Conservation (phyloP, 2,329 filamentous ascomycete species). For the Calonectria pseudoturangicola region DNA sequence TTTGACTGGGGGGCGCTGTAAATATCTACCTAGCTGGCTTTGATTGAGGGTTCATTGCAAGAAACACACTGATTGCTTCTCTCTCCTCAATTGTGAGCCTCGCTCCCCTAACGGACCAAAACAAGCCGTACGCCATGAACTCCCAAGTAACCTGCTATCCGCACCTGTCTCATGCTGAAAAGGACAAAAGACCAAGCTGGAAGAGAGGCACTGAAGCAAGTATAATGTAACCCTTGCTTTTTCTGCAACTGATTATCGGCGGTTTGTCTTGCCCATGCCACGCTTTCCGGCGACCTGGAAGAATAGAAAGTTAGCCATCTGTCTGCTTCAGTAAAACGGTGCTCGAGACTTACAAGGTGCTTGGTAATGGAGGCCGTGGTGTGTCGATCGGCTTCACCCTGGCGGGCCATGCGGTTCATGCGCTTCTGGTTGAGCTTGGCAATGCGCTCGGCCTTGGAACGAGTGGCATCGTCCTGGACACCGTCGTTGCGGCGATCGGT, state of each 20-base stretch:
- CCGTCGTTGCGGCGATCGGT: constrained; percentile 85
- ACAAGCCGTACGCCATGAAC: constrained; percentile 55
- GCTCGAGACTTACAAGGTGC: constrained; percentile 83
- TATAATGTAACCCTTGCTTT: constrained; percentile 49
- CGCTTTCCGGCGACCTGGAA: constrained; percentile 89
- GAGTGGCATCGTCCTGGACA: constrained; percentile 79
- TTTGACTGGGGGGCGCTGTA: constrained; percentile 38
- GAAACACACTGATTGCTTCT: constrained; percentile 39
- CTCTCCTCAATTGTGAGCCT: constrained; percentile 23
- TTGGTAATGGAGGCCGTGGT: constrained; percentile 87
- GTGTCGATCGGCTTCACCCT: constrained; percentile 97
- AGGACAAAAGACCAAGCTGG: constrained; percentile 49
- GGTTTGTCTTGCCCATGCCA: constrained; percentile 90
- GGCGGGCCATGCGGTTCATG: constrained; percentile 98
- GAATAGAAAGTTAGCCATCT: constrained; percentile 38
- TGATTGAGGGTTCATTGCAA: constrained; percentile 43
- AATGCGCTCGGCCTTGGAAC: constrained; percentile 88
- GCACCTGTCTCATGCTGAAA: constrained; percentile 45
- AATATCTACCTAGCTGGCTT: constrained; percentile 52
- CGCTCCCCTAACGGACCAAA: constrained; percentile 42
- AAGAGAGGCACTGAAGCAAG: constrained; percentile 45
- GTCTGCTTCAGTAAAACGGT: not conserved
- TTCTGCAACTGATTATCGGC: constrained; percentile 69
- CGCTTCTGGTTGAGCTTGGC: constrained; percentile 95
- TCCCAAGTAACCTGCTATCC: constrained; percentile 56